phyloP scores from a whole-genome alignment of 2,329 filamentous ascomycete species.

The Knufia petricola region DNA sequence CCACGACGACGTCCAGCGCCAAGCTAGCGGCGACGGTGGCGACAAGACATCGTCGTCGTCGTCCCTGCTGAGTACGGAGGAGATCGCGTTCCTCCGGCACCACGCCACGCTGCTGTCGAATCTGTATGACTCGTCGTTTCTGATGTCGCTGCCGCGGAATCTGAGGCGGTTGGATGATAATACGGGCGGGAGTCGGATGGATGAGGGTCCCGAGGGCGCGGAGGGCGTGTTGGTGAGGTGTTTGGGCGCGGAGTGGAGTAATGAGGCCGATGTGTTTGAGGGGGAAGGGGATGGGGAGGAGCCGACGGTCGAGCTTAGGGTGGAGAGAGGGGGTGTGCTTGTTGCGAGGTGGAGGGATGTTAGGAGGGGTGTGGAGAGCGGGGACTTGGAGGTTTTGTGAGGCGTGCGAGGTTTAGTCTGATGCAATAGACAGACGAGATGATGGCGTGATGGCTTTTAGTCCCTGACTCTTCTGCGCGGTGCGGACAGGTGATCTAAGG shows the following conservation, averaged over 20 bases:
- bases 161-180: constrained; percentile 85
- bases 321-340: constrained; percentile 53
- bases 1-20: constrained; percentile 25
- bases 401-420: too few species aligned
- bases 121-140: constrained; percentile 78
- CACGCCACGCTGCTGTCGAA: constrained; percentile 76
- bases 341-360: constrained; percentile 68
- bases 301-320: constrained; percentile 27
- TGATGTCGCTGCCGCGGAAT: constrained; percentile 66
- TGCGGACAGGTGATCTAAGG: too few species aligned
- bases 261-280: constrained; percentile 14
- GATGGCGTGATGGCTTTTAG: too few species aligned
- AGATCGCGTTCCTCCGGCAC: constrained; percentile 70
- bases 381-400: constrained; percentile 36
- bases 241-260: constrained; percentile 25
- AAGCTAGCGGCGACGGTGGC: constrained; percentile 32
- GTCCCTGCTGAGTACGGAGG: constrained; percentile 65
- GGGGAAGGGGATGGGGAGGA: constrained; percentile 10
- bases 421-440: too few species aligned
- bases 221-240: constrained; percentile 72
- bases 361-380: constrained; percentile 40
- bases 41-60: constrained; percentile 26
- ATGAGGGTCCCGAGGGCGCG: constrained; percentile 75
- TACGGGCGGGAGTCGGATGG: constrained; percentile 72
- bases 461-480: too few species aligned